A percentile compares a stretch with the other conserved stretches of the same genome.
These are phyloP conservation scores for Umbelopsis vinacea DNA, from an alignment of 192 early-diverging fungal species.

Conservation along the genomic window DNA sequence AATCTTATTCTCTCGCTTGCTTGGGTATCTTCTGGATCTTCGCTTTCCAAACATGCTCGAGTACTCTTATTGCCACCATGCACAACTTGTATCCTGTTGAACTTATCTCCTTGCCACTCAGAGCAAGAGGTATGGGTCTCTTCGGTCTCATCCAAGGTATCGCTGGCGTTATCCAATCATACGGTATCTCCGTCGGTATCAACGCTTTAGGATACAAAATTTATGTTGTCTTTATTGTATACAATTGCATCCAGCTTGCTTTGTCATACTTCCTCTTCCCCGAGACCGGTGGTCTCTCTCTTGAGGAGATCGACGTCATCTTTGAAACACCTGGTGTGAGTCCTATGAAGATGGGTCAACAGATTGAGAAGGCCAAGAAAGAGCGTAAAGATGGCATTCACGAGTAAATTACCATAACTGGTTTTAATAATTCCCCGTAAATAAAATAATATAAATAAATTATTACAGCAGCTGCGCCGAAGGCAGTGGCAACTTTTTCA, in stretches of 20 bases:
- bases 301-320: slow-evolving; percentile 38
- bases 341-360: neutral
- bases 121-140: slow-evolving; percentile 2
- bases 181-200: neutral
- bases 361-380: neutral
- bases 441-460: too few relatives aligned
- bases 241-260: slow-evolving; percentile 26
- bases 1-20: neutral
- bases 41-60: neutral
- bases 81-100: slow-evolving; percentile 1
- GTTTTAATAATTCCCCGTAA: too few relatives aligned
- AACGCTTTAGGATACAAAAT: neutral
- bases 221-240: slow-evolving; percentile 32
- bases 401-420: too few relatives aligned
- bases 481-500: too few relatives aligned
- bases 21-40: neutral
- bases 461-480: too few relatives aligned
- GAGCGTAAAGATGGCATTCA: neutral
- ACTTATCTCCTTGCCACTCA: neutral
- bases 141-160: neutral
- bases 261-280: slow-evolving; percentile 45
- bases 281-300: slow-evolving; percentile 43
- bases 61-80: slow-evolving; percentile 1
- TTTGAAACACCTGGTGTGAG: slow-evolving; percentile 30
- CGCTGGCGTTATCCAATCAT: neutral